Conservation (phyloP, 371 early-diverging fungal species). For the Apophysomyces ossiformis region DNA sequence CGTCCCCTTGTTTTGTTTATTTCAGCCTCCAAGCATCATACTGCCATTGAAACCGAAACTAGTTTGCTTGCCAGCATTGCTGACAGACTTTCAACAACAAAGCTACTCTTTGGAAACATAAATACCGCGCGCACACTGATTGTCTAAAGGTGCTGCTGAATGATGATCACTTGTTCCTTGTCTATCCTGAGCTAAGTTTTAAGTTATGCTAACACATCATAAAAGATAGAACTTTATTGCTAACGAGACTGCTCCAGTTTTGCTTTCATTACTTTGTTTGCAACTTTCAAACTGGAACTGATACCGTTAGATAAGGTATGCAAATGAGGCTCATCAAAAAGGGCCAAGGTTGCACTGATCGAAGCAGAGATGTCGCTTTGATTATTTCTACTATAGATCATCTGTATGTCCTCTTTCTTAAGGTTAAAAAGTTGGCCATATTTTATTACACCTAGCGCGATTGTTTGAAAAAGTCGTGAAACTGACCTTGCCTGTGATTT, state of each 20-base stretch:
- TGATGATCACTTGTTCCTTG: background rate
- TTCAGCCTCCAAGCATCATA: no score
- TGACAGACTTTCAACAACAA: background rate
- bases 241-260: background rate
- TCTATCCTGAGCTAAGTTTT: background rate
- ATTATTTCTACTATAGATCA: background rate
- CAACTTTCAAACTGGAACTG: background rate
- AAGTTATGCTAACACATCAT: background rate
- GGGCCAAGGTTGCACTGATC: background rate
- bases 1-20: no score
- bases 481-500: background rate
- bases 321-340: background rate
- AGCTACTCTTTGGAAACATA: conserved; percentile 3
- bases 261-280: background rate
- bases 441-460: background rate
- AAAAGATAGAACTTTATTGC: background rate
- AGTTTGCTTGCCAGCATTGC: no score
- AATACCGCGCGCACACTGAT: background rate
- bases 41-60: no score
- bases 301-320: background rate
- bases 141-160: background rate
- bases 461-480: background rate
- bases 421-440: background rate
- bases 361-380: background rate
- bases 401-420: background rate